Evolutionary conservation across 768 basidiomycete species (phyloP).

Genomic region (Cytidiella melzeri): DNA sequence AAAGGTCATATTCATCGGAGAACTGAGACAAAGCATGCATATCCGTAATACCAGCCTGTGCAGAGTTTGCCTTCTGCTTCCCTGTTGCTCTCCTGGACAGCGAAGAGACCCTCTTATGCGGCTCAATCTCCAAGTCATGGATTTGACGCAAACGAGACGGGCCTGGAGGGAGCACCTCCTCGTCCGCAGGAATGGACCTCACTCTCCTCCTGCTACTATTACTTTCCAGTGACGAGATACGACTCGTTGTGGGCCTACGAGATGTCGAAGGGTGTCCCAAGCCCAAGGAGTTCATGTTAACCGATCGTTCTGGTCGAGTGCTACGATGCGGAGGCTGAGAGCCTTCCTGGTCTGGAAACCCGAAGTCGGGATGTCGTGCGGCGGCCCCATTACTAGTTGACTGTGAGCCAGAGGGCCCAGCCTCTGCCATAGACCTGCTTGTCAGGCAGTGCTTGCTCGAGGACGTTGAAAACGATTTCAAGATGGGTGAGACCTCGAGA

Average conservation of each 20-base stretch:
- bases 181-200: neutral
- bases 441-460: neutral
- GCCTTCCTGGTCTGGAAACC: slow-evolving; percentile 5
- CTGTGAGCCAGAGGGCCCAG: slow-evolving; percentile 9
- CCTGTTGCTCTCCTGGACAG: slow-evolving; percentile 6
- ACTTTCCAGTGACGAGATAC: neutral
- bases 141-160: neutral
- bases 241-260: slow-evolving; percentile 2
- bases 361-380: slow-evolving; percentile 8
- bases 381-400: slow-evolving; percentile 19
- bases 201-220: neutral
- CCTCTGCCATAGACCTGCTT: slow-evolving; percentile 26
- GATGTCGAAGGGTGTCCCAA: slow-evolving; percentile 22
- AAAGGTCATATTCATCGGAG: slow-evolving; percentile 74
- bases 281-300: slow-evolving; percentile 14
- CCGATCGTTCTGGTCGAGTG: slow-evolving; percentile 3
- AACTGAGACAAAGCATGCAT: no score
- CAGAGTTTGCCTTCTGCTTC: slow-evolving; percentile 13
- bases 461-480: no score
- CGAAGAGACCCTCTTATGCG: slow-evolving; percentile 15
- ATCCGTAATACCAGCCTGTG: no score
- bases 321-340: slow-evolving; percentile 5
- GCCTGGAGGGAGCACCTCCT: neutral
- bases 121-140: neutral
- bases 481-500: no score